Evolutionary conservation across 495 filamentous ascomycete genomes (phyloP).

Genomic region (Hypoxylon rickii): DNA sequence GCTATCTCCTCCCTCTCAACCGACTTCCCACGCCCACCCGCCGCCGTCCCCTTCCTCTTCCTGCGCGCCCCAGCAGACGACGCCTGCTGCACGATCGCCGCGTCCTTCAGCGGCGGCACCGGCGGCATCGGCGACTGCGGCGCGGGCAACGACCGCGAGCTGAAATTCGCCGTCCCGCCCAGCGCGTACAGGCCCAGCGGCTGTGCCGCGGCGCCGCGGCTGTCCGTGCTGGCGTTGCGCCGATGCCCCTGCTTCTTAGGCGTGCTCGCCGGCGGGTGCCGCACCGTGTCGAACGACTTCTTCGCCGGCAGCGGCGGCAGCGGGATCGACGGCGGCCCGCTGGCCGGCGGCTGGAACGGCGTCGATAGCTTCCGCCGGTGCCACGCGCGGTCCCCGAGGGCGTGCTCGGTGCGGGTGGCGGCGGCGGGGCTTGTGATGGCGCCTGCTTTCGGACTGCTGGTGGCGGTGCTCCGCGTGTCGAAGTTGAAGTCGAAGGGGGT

Average conservation of each 20-base stretch:
- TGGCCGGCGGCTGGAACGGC: constrained; percentile 24
- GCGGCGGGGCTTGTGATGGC: constrained; percentile 7
- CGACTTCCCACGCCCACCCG: not conserved
- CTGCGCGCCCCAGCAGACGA: constrained; percentile 5
- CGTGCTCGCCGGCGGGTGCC: not conserved
- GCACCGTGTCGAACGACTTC: constrained; percentile 10
- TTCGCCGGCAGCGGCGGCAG: constrained; percentile 22
- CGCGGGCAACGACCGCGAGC: constrained; percentile 10
- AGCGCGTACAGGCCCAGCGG: constrained; percentile 4
- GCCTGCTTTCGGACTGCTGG: not conserved
- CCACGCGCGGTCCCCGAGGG: constrained; percentile 34
- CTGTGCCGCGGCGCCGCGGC: too few relatives aligned
- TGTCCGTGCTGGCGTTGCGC: not conserved
- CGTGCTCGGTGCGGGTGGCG: constrained; percentile 2
- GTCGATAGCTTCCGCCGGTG: constrained; percentile 27
- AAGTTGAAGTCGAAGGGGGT: constrained; percentile 10
- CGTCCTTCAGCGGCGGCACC: not conserved
- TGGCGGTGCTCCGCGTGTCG: not conserved
- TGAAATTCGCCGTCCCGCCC: constrained; percentile 2
- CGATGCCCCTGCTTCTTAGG: constrained; percentile 4
- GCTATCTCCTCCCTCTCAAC: not conserved
- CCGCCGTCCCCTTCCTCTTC: not conserved
- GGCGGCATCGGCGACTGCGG: constrained; percentile 9
- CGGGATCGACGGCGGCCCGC: constrained; percentile 20
- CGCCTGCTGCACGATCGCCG: not conserved